Evolutionary conservation across 139 green algal genomes (phyloP), one percentile per base, ranked within the genome.

Genomic region (Auxenochlorella protothecoides): DNA sequence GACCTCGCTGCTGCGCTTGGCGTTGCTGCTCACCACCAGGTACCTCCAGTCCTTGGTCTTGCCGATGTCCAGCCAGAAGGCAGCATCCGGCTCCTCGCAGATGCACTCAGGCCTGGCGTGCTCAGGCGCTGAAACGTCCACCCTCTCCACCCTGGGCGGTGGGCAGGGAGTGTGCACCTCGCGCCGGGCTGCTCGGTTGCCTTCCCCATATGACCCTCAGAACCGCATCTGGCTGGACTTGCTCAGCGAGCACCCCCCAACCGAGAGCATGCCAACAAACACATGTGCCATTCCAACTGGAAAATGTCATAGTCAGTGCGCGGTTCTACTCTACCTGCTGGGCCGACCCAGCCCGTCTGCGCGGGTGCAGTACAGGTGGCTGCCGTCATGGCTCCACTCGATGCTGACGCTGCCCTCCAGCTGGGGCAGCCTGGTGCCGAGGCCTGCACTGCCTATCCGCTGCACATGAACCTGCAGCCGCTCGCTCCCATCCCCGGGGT

Each of bases 31-130:
- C 68, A 91, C 64, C 27, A 79, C 74, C n/a, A 90, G 59, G 6
- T 74, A 76, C 56, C 52, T 55, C 74, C 85, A 83, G 74, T 91
- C 86, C 74, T 91, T 91, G 65, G 84, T 90, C 71, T 85, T 72
- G 13, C 74, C 76, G 7, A 89, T 71, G n/a, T 71, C 69, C 44
- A 88, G 59, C 68, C 89, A 90, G 74, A 81, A 75, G 63, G 59
- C 59, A 12, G 80, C 71, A 61, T 88, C 81, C 14, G 55, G 52
- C 65, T 91, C 85, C 63, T 80, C 66, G 66, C 79, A 83, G 55
- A 89, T 15, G 27, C 13, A 71, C 27, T n/a, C 52, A 8, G 61
- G 76, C 64, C n/a, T 60, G n/a, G 66, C 61, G n/a, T 3, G 27
- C 52, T 8, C 44, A 55, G 27, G 12, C 67, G 51, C 65, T 63